Conservation (phyloP, 331 rosid genomes). For the Saraca asoca region DNA sequence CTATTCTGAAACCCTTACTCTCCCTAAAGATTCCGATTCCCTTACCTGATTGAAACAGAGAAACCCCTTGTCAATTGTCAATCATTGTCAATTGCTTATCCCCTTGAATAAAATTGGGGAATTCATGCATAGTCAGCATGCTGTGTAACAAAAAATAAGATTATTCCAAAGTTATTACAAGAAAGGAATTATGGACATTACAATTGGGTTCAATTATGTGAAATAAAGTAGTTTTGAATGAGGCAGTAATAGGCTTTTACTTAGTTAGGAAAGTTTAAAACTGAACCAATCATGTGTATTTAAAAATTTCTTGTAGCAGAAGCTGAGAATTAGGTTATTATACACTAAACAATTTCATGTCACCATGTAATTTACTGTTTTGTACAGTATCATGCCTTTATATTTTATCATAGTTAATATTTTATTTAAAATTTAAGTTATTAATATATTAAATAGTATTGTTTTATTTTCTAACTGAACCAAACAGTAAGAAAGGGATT, state of each 20-base stretch:
- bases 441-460: no score
- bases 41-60: no score
- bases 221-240: conserved; percentile 44
- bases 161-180: conserved; percentile 36
- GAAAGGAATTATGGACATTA: conserved; percentile 33
- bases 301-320: conserved; percentile 38
- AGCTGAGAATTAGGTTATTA: conserved; percentile 39
- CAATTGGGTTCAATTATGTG: conserved; percentile 35
- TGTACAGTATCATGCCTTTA: conserved; percentile 1
- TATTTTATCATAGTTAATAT: no score
- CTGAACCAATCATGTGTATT: conserved; percentile 40
- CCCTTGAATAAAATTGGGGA: conserved; percentile 36
- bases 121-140: conserved; percentile 38
- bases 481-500: no score
- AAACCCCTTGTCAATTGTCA: no score
- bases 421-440: no score
- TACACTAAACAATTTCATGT: conserved; percentile 12
- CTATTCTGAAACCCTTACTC: no score
- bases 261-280: conserved; percentile 43
- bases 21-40: no score
- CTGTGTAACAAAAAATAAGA: no score
- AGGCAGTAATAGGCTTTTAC: no score
- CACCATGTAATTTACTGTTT: conserved; percentile 10
- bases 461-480: no score
- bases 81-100: conserved; percentile 38